These are phyloP conservation scores for Termitomyces titanicus DNA, from an alignment of 768 basidiomycete genomes.

Conservation along the genomic window DNA sequence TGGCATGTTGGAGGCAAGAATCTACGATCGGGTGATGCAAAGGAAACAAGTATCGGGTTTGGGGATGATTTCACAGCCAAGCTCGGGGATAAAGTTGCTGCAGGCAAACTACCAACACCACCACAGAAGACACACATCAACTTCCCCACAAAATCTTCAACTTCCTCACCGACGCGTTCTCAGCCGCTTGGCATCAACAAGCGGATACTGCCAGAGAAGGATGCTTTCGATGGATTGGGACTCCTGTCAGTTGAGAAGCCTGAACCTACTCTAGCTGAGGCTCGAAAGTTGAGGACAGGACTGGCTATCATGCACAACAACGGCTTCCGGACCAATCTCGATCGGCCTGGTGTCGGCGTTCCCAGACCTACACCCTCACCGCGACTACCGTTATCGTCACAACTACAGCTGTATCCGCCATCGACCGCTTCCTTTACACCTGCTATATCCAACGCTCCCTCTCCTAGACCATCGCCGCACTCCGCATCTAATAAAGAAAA, in stretches of 20 bases:
- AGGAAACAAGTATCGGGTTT: constrained; percentile 40
- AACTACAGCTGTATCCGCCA: constrained; percentile 24
- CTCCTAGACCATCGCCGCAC: constrained; percentile 23
- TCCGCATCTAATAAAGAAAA: constrained; percentile 26
- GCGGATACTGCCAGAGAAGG: constrained; percentile 36
- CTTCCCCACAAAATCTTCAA: constrained; percentile 11
- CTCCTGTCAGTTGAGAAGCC: constrained; percentile 41
- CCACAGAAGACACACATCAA: constrained; percentile 13
- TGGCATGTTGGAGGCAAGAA: constrained; percentile 33
- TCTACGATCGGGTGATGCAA: constrained; percentile 15
- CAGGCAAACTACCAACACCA: constrained; percentile 18
- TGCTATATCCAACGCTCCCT: constrained; percentile 22
- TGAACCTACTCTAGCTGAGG: constrained; percentile 72
- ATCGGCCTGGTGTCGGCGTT: constrained; percentile 19
- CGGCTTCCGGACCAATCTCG: constrained; percentile 26
- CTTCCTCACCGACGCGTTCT: constrained; percentile 6
- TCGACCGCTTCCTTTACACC: constrained; percentile 29
- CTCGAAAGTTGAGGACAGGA: constrained; percentile 68
- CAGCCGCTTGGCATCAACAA: constrained; percentile 8
- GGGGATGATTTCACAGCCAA: constrained; percentile 65
- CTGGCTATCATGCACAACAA: constrained; percentile 49
- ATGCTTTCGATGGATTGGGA: constrained; percentile 80
- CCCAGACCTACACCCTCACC: constrained; percentile 34
- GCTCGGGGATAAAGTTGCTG: constrained; percentile 51
- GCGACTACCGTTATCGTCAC: constrained; percentile 21